Base-by-base conservation (phyloP, 164 flowering plant species). In the Vitis labrusca region DNA sequence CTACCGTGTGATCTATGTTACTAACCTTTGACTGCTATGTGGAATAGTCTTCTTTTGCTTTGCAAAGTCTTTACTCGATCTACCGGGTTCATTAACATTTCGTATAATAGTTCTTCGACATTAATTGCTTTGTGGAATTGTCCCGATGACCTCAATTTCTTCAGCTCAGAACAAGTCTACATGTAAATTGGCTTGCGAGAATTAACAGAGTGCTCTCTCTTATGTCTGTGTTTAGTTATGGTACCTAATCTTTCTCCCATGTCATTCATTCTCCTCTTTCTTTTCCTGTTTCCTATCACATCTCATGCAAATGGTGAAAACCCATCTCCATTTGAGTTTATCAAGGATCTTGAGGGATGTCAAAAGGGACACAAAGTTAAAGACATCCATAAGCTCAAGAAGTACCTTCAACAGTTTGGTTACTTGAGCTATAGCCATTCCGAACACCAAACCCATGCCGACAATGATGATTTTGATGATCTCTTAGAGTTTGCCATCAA, bases 401-500 rank as follows among this genome's bases (percentile, higher is more conserved):
- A 49, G 27, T 81, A 73, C 66, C 79, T 81, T 1, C 13, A 66
- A 10, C 49, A 50, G 9, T 78, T 73, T 60, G 84, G 80, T 3
- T 78, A 82, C 75, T 50, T 77, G 19, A 53, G 53, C 30, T 5
- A 65, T 13, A 56, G 55, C 19, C 13, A 17, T 17, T 7, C 37
- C 13, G 14, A 66, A 0, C 0, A 51, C 14, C 2, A 51, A 14
- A 1, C 16, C 3, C 54, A 44, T 44, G 49, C 3, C 15, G 11
- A 17, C 2, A 27, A 23, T 23, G 27, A 63, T 2, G 65, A 68
- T 44, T 80, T 79, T 32, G 79, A 80, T 57, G 83, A 82, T 12
- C 0, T 15, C 11, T 11, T 80, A 5, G 87, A 84, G 63, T n/a
- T 49, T 0, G 84, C 84, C 58, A 14, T 82, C 66, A 82, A 72